Percentiles rank a stretch among this genome's conserved stretches.
These are phyloP conservation scores for Penicillium olsonii DNA, from an alignment of 2,329 filamentous ascomycete species.

Conservation along the genomic window DNA sequence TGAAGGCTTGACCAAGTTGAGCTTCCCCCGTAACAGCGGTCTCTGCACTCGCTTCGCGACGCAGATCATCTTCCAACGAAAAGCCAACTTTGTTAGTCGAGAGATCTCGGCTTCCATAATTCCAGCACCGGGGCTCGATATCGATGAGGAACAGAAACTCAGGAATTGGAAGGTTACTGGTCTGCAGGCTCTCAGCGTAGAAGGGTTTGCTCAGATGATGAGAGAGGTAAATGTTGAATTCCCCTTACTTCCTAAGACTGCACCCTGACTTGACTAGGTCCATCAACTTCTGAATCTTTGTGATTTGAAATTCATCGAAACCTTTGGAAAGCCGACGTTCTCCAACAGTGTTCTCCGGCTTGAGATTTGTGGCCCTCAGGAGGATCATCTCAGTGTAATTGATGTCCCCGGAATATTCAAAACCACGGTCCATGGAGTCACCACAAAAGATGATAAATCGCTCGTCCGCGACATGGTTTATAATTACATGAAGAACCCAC, in stretches of 20 bases:
- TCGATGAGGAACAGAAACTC: constrained; percentile 19
- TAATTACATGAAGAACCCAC: constrained; percentile 41
- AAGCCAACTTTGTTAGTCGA: constrained; percentile 4
- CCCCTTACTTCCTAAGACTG: too few species aligned
- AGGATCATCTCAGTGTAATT: constrained; percentile 46
- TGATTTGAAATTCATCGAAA: too few species aligned
- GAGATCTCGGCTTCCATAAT: constrained; percentile 40
- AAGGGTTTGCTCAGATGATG: constrained; percentile 27
- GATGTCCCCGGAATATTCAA: constrained; percentile 52
- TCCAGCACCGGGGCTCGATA: constrained; percentile 7
- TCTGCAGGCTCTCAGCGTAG: background rate
- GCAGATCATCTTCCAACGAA: constrained; percentile 48
- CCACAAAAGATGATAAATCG: constrained; percentile 38
- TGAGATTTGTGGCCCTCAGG: constrained; percentile 45
- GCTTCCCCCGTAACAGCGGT: constrained; percentile 37
- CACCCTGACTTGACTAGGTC: too few species aligned
- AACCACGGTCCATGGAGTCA: constrained; percentile 34
- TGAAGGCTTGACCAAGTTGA: constrained; percentile 25
- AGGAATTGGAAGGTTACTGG: constrained; percentile 22
- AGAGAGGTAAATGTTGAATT: constrained; percentile 23
- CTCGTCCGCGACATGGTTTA: constrained; percentile 43
- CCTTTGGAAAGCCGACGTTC: too few species aligned
- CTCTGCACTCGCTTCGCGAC: constrained; percentile 51
- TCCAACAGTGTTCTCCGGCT: constrained; percentile 45
- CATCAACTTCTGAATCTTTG: constrained; percentile 4